phyloP scores from a whole-genome alignment of 768 basidiomycete genomes.

The Chalciporus sphaerocephalus region DNA sequence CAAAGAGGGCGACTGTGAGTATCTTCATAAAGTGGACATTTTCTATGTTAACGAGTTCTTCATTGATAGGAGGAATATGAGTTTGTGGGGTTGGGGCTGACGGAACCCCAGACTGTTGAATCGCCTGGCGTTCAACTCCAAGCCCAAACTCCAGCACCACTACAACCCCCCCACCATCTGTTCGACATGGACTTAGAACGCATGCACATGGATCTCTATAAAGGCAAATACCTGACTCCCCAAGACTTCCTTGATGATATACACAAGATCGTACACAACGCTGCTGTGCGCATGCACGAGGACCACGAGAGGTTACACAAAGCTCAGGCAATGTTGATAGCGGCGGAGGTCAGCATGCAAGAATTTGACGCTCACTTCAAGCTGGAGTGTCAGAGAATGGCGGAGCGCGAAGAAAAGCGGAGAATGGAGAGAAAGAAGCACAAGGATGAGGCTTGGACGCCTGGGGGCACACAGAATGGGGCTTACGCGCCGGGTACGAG shows the following conservation, averaged over 20 bases:
- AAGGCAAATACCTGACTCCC: slow-evolving; percentile 80
- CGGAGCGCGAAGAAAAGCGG: slow-evolving; percentile 65
- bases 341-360: slow-evolving; percentile 78
- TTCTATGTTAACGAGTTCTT: slow-evolving; percentile 9
- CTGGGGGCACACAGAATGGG: slow-evolving; percentile 28
- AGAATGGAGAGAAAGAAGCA: slow-evolving; percentile 45
- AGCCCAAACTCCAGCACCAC: slow-evolving; percentile 34
- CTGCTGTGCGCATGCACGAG: slow-evolving; percentile 48
- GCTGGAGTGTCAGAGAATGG: slow-evolving; percentile 86
- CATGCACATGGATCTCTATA: slow-evolving; percentile 83
- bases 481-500: slow-evolving; percentile 50
- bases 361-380: slow-evolving; percentile 78
- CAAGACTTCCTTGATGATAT: slow-evolving; percentile 84
- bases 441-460: slow-evolving; percentile 28
- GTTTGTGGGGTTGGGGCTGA: slow-evolving; percentile 35
- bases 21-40: not conserved
- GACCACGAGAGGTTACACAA: slow-evolving; percentile 75
- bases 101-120: slow-evolving; percentile 18
- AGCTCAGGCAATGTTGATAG: slow-evolving; percentile 86
- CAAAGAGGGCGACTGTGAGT: slow-evolving; percentile 71
- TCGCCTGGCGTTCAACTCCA: slow-evolving; percentile 31
- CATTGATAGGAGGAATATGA: slow-evolving; percentile 67
- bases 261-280: slow-evolving; percentile 75
- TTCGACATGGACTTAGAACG: slow-evolving; percentile 90
- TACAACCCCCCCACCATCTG: slow-evolving; percentile 40